phyloP scores from a whole-genome alignment of 2,329 filamentous ascomycete genomes.

The Fusarium sp. region DNA sequence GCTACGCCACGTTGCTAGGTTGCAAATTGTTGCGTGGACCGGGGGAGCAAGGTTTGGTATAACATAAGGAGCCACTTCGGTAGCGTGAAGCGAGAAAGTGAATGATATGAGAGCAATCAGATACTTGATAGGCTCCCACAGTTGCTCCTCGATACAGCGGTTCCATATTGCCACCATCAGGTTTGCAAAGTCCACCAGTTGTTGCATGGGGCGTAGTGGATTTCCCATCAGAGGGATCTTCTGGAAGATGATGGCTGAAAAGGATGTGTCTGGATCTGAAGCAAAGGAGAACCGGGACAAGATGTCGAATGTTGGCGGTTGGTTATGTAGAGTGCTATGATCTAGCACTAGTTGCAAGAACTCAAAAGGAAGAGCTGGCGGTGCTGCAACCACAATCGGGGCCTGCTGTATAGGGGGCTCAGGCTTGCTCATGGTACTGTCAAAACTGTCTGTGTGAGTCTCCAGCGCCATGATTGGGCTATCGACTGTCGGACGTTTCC shows the following conservation, averaged over 20 bases:
- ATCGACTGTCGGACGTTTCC: conserved; percentile 74
- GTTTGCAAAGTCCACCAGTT: conserved; percentile 74
- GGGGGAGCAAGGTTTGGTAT: conserved; percentile 67
- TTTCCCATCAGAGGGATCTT: conserved; percentile 70
- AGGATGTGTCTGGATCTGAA: conserved; percentile 69
- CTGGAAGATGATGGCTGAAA: conserved; percentile 77
- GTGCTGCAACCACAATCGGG: conserved; percentile 38
- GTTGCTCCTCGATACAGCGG: conserved; percentile 72
- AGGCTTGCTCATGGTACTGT: conserved; percentile 49
- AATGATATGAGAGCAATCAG: conserved; percentile 74
- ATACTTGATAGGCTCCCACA: conserved; percentile 73
- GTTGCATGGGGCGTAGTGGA: conserved; percentile 61
- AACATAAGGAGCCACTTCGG: conserved; percentile 69
- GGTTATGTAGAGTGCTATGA: conserved; percentile 66
- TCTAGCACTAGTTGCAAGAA: conserved; percentile 74
- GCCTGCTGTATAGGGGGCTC: conserved; percentile 31
- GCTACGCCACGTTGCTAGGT: conserved; percentile 69
- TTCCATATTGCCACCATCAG: conserved; percentile 76
- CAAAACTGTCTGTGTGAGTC: conserved; percentile 58
- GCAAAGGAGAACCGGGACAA: conserved; percentile 75
- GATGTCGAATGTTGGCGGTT: conserved; percentile 75
- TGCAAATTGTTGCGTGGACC: conserved; percentile 70
- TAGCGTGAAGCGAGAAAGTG: conserved; percentile 71
- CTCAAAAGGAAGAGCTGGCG: conserved; percentile 59
- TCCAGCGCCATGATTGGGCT: conserved; percentile 75